Conservation (phyloP, 768 basidiomycete genomes). For the Trametes cingulata region DNA sequence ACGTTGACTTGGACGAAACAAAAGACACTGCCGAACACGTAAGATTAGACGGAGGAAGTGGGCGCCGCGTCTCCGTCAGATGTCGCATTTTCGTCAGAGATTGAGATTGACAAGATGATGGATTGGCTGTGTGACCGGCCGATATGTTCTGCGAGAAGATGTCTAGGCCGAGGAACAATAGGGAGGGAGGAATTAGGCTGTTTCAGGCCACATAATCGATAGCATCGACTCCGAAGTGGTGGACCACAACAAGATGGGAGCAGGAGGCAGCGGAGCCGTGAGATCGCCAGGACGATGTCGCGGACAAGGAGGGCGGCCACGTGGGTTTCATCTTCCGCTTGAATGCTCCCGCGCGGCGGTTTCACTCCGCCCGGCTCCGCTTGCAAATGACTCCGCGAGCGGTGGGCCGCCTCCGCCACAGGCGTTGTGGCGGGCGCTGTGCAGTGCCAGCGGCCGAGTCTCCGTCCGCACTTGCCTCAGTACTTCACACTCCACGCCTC, state of each 20-base stretch:
- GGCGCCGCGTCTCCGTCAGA: constrained; percentile 9
- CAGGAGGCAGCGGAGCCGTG: constrained; percentile 11
- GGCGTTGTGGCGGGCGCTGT: not conserved
- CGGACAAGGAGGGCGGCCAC: not conserved
- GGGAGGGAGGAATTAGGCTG: not conserved
- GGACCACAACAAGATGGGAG: constrained; percentile 4
- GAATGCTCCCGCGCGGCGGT: not conserved
- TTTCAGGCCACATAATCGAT: constrained; percentile 5
- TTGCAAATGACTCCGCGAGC: constrained; percentile 4
- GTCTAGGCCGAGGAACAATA: constrained; percentile 12
- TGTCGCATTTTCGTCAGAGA: constrained; percentile 14
- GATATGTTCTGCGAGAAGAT: constrained; percentile 1
- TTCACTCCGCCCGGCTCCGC: constrained; percentile 8
- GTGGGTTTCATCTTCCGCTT: constrained; percentile 6
- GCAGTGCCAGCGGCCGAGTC: too few relatives aligned
- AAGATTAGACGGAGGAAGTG: constrained; percentile 16
- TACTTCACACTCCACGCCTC: not conserved
- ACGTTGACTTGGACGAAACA: constrained; percentile 14
- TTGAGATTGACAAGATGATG: constrained; percentile 18
- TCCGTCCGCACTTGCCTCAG: not conserved
- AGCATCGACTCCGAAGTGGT: not conserved
- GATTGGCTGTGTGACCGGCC: constrained; percentile 1
- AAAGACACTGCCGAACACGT: constrained; percentile 22
- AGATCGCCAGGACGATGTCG: constrained; percentile 5
- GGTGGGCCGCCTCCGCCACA: not conserved